These are phyloP conservation scores for Colletotrichum cordylinicola DNA, from an alignment of 2,329 filamentous ascomycete species.

Conservation along the genomic window DNA sequence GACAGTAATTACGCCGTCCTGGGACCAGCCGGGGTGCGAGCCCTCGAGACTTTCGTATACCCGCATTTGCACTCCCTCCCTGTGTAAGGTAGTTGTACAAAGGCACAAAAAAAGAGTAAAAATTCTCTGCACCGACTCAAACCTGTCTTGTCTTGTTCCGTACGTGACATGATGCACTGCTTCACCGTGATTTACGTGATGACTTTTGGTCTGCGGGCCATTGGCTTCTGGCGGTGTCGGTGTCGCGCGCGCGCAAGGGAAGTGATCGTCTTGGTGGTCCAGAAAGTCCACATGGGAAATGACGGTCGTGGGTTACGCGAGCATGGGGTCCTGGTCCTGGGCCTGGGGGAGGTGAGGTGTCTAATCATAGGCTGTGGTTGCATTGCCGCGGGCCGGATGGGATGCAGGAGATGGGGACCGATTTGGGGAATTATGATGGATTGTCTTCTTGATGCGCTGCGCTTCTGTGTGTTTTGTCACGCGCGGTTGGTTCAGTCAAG, in stretches of 20 bases:
- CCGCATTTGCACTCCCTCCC: conserved; percentile 25
- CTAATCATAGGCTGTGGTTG: not conserved
- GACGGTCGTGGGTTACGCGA: not conserved
- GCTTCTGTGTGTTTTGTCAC: no score
- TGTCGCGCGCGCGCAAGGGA: not conserved
- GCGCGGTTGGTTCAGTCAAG: no score
- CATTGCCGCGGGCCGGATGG: not conserved
- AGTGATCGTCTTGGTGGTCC: not conserved
- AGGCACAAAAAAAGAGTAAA: conserved; percentile 43
- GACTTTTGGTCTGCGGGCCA: not conserved
- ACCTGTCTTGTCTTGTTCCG: not conserved
- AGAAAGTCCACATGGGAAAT: not conserved
- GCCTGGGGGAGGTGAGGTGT: not conserved
- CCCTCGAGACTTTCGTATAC: conserved; percentile 5
- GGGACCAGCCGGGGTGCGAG: conserved; percentile 5
- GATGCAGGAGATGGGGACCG: not conserved
- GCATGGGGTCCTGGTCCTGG: not conserved
- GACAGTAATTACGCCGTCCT: not conserved
- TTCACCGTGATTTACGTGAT: not conserved
- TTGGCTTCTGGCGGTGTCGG: not conserved
- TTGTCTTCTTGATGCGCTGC: not conserved
- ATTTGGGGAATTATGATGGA: not conserved
- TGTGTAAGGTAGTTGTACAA: conserved; percentile 45
- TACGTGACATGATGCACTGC: not conserved
- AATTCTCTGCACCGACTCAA: conserved; percentile 26